A percentile compares a stretch with the other conserved stretches of the same genome.
Conservation (phyloP, 2,329 filamentous ascomycete species). For the Bipolaris oryzae region DNA sequence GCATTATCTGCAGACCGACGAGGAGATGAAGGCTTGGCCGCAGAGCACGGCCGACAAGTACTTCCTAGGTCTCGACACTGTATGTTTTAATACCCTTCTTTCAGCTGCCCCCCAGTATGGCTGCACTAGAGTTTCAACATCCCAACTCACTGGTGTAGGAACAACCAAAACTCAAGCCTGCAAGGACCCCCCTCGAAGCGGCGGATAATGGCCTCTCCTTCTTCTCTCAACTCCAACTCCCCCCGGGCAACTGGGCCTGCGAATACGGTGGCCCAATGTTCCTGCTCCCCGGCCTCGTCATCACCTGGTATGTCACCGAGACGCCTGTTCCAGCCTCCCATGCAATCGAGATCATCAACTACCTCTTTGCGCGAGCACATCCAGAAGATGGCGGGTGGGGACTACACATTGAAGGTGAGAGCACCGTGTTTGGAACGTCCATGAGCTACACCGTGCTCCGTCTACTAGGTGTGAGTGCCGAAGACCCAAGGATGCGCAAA, state of each 20-base stretch:
- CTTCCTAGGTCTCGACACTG: conserved; percentile 78
- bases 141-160: conserved; percentile 58
- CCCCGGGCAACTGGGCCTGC: conserved; percentile 92
- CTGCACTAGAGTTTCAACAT: neutral
- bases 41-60: conserved; percentile 90
- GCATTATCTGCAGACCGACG: conserved; percentile 81
- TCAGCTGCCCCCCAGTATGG: neutral
- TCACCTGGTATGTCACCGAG: conserved; percentile 87
- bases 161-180: conserved; percentile 71
- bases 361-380: conserved; percentile 83
- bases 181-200: conserved; percentile 75
- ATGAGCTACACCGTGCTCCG: conserved; percentile 87
- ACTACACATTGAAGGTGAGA: conserved; percentile 91
- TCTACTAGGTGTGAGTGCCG: conserved; percentile 79
- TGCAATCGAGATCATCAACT: conserved; percentile 88
- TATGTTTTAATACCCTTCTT: conserved; percentile 49
- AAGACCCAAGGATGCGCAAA: conserved; percentile 84
- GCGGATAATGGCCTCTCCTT: conserved; percentile 84
- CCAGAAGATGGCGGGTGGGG: conserved; percentile 96
- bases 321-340: conserved; percentile 82
- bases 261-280: conserved; percentile 99
- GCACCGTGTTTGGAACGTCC: conserved; percentile 85
- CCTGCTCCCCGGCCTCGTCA: conserved; percentile 81
- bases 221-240: conserved; percentile 87
- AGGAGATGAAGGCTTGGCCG: conserved; percentile 77